phyloP scores from a whole-genome alignment of 192 early-diverging fungal genomes.

The Blastocladiella britannica region DNA sequence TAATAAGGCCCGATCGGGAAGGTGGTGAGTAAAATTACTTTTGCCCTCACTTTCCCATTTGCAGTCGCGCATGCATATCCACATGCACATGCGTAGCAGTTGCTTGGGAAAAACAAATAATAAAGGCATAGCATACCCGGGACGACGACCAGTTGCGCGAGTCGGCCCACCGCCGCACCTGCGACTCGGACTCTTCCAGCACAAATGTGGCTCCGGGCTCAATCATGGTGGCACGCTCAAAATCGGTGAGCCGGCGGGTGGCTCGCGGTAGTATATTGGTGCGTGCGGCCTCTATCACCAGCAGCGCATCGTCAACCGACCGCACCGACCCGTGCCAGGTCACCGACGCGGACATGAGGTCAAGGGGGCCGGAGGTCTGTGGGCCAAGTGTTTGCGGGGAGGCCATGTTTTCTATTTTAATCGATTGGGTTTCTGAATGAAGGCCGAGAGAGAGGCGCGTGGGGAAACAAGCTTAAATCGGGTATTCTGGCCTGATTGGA shows the following conservation, averaged over 20 bases:
- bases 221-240: slow-evolving; percentile 55
- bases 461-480: too few relatives aligned
- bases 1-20: not conserved
- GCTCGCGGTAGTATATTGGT: slow-evolving; percentile 48
- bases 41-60: not conserved
- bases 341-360: too few relatives aligned
- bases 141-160: slow-evolving; percentile 74
- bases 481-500: too few relatives aligned
- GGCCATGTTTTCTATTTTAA: too few relatives aligned
- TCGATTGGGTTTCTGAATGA: too few relatives aligned
- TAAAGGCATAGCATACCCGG: slow-evolving; percentile 13
- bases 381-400: too few relatives aligned
- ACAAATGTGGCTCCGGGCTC: slow-evolving; percentile 71
- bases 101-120: not conserved
- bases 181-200: slow-evolving; percentile 77
- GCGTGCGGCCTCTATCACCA: slow-evolving; percentile 77
- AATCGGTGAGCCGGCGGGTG: slow-evolving; percentile 59
- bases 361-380: too few relatives aligned
- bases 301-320: slow-evolving; percentile 65
- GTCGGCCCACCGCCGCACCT: slow-evolving; percentile 88
- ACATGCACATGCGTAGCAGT: too few relatives aligned
- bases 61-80: not conserved
- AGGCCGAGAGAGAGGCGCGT: too few relatives aligned
- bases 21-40: not conserved
- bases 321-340: slow-evolving; percentile 60